A percentile compares a stretch with the other conserved stretches of the same genome.
These are phyloP conservation scores for Mallotus japonicus DNA, from an alignment of 441 rosid species.

Conservation along the genomic window DNA sequence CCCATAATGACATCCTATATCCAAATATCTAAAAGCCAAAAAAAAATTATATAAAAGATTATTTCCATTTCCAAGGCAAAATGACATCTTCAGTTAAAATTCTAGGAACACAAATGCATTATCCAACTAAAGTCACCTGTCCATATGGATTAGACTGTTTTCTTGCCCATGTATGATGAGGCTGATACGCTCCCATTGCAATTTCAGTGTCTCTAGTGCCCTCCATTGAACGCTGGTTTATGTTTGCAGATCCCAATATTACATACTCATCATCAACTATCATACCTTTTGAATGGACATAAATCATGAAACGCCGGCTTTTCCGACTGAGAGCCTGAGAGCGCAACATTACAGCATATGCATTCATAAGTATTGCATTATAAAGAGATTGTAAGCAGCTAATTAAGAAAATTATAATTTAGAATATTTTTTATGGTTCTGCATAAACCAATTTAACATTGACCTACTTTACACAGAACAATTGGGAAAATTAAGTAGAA, in stretches of 20 bases:
- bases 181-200: conserved; percentile 99
- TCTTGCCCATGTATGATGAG: conserved; percentile 79
- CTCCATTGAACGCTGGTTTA: conserved; percentile 95
- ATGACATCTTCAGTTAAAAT: not conserved
- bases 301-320: conserved; percentile 88
- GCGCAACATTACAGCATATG: conserved; percentile 2
- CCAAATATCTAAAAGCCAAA: conserved; percentile 60
- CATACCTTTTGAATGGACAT: conserved; percentile 98
- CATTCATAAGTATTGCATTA: not conserved
- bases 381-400: not conserved
- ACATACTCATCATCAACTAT: conserved; percentile 91
- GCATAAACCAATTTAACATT: no score
- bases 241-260: conserved; percentile 87
- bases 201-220: conserved; percentile 96
- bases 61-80: not conserved
- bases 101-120: not conserved
- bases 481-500: not conserved
- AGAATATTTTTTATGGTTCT: not conserved
- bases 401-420: not conserved
- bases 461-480: not conserved
- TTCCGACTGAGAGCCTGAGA: conserved; percentile 56
- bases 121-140: conserved; percentile 50
- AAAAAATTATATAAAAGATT: not conserved
- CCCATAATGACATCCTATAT: conserved; percentile 97
- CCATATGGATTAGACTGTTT: conserved; percentile 64